Evolutionary conservation across 2,329 filamentous ascomycete species (phyloP).

Genomic region (Torrubiella hemipterigena): DNA sequence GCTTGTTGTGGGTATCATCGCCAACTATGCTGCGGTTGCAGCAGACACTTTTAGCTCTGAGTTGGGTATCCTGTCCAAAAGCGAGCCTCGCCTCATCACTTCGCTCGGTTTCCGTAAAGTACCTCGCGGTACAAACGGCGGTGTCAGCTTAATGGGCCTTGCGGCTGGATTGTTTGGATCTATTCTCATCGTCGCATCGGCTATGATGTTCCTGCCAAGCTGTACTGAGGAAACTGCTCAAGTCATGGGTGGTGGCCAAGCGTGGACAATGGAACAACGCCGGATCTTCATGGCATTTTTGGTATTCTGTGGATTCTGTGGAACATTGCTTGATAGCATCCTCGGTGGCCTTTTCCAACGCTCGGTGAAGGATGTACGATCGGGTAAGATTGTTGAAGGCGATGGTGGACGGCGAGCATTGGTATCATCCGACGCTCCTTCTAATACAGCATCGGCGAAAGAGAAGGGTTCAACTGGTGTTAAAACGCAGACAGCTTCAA

Average conservation of each 20-base stretch:
- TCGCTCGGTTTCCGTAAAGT: conserved; percentile 65
- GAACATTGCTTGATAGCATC: conserved; percentile 77
- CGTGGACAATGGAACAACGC: conserved; percentile 37
- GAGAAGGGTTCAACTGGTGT: conserved; percentile 27
- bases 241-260: conserved; percentile 27
- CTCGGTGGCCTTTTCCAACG: conserved; percentile 77
- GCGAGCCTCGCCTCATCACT: conserved; percentile 73
- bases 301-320: conserved; percentile 61
- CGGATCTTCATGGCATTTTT: conserved; percentile 41
- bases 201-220: conserved; percentile 57
- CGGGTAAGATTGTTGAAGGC: conserved; percentile 82
- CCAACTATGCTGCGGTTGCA: conserved; percentile 82
- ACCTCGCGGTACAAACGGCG: conserved; percentile 86
- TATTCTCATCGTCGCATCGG: conserved; percentile 53
- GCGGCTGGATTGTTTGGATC: conserved; percentile 63
- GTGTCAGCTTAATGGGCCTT: conserved; percentile 67
- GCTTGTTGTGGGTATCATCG: conserved; percentile 53
- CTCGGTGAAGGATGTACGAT: conserved; percentile 72
- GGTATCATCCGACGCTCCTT: conserved; percentile 22
- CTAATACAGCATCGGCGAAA: conserved; percentile 19
- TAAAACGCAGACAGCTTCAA: conserved; percentile 43
- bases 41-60: conserved; percentile 94
- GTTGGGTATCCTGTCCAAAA: conserved; percentile 75
- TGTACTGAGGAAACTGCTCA: conserved; percentile 35
- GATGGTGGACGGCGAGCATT: conserved; percentile 55